Conservation (phyloP, 768 basidiomycete genomes). For the Strobilomyces echinocephalus region DNA sequence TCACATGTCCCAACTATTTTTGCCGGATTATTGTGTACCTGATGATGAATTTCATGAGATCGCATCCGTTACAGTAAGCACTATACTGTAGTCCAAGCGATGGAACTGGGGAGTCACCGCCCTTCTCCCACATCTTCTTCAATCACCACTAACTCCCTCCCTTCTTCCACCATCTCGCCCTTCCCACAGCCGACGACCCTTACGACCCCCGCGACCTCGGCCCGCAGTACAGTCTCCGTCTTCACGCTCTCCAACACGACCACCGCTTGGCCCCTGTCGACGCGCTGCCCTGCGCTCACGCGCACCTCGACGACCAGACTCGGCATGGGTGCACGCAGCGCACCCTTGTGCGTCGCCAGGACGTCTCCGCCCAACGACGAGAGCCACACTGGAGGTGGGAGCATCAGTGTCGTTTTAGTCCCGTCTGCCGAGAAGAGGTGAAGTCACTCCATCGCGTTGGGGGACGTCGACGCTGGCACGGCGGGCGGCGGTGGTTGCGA, state of each 20-base stretch:
- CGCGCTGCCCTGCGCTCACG: conserved; percentile 70
- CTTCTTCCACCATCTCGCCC: too few species aligned
- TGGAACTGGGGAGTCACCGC: not conserved
- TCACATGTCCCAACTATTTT: too few species aligned
- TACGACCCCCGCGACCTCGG: conserved; percentile 63
- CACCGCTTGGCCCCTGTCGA: conserved; percentile 76
- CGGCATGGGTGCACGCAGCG: conserved; percentile 85
- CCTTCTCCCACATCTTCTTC: conserved; percentile 30
- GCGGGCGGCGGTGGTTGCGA: conserved; percentile 57
- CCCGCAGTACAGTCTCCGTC: too few species aligned
- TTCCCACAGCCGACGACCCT: conserved; percentile 69
- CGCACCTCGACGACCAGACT: conserved; percentile 86
- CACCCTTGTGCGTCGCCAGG: conserved; percentile 52
- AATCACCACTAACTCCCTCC: conserved; percentile 70
- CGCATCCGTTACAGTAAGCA: too few species aligned
- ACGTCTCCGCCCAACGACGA: conserved; percentile 57
- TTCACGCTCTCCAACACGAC: too few species aligned
- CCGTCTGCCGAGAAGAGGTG: conserved; percentile 52
- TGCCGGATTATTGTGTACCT: too few species aligned
- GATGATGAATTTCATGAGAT: too few species aligned
- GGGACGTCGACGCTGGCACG: conserved; percentile 52
- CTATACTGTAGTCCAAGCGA: not conserved
- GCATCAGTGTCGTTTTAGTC: conserved; percentile 57
- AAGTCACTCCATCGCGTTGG: conserved; percentile 62
- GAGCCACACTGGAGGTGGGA: conserved; percentile 71